Evolutionary conservation across 257 asterid species (phyloP).

Genomic region (Catharanthus roseus): DNA sequence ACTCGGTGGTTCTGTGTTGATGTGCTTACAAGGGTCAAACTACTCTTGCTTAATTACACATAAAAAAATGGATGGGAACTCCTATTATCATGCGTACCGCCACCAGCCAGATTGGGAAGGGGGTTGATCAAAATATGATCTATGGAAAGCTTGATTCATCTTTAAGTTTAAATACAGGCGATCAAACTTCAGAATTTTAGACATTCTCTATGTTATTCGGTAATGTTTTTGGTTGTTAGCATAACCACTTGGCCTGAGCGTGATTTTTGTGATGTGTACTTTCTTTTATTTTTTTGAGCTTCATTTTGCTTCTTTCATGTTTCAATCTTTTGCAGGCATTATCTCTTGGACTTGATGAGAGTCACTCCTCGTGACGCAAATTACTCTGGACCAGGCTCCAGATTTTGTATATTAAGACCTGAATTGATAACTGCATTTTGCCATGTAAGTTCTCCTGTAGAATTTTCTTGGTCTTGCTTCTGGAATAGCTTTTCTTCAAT

Average conservation of each 20-base stretch:
- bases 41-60: neutral
- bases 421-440: constrained; percentile 75
- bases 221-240: neutral
- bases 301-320: constrained; percentile 14
- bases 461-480: constrained; percentile 2
- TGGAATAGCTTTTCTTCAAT: constrained; percentile 4
- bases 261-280: neutral
- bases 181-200: neutral
- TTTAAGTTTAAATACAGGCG: neutral
- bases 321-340: constrained; percentile 48
- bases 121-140: neutral
- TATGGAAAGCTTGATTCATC: neutral
- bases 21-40: neutral
- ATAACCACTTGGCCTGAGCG: neutral
- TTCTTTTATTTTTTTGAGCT: neutral
- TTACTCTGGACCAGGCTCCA: constrained; percentile 64
- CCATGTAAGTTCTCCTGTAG: constrained; percentile 47
- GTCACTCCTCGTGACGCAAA: constrained; percentile 98
- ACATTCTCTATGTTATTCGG: neutral
- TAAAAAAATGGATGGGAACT: neutral
- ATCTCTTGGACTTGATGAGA: constrained; percentile 93
- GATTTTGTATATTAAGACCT: constrained; percentile 88
- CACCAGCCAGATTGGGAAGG: no score
- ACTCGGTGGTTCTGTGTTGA: neutral
- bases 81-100: neutral